phyloP scores from a whole-genome alignment of 148 eudicot genomes.

The Mesembryanthemum crystallinum region DNA sequence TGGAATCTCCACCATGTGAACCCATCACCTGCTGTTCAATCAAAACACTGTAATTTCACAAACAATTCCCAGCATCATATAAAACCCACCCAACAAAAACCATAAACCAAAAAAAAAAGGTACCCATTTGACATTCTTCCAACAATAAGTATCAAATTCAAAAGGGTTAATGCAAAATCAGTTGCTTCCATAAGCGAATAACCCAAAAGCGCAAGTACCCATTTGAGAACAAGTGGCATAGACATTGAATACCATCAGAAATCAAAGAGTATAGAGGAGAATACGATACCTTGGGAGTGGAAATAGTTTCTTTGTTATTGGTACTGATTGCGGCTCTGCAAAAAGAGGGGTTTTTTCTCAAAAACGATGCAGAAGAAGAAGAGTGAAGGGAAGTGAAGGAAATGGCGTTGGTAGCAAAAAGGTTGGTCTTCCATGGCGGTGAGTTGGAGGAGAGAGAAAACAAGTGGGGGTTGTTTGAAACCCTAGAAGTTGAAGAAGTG shows the following conservation, averaged over 20 bases:
- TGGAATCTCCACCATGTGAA: slow-evolving; percentile 28
- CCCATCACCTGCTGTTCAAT: slow-evolving; percentile 41
- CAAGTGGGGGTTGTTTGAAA: slow-evolving; percentile 19
- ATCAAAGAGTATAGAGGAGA: neutral
- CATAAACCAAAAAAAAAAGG: neutral
- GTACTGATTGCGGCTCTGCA: slow-evolving; percentile 21
- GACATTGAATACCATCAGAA: neutral
- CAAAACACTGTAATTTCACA: neutral
- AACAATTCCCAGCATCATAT: neutral
- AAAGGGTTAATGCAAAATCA: too few species aligned
- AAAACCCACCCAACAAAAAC: neutral
- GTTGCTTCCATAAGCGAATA: neutral
- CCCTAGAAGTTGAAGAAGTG: slow-evolving; percentile 14
- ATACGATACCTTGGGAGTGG: slow-evolving; percentile 27
- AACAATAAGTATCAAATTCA: neutral
- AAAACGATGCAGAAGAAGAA: slow-evolving; percentile 11
- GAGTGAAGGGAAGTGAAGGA: slow-evolving; percentile 15
- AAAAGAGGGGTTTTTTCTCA: slow-evolving; percentile 10
- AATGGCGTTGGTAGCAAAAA: neutral
- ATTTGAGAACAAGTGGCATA: neutral
- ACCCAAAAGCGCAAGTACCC: neutral
- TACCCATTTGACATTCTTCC: neutral
- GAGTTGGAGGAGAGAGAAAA: slow-evolving; percentile 13
- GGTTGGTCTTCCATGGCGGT: slow-evolving; percentile 6
- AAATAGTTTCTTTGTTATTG: slow-evolving; percentile 19